Percentiles rank a stretch among this genome's conserved stretches.
Evolutionary conservation across 805 yeast species (phyloP).

Genomic region (Jamesozyma jinghongensis): DNA sequence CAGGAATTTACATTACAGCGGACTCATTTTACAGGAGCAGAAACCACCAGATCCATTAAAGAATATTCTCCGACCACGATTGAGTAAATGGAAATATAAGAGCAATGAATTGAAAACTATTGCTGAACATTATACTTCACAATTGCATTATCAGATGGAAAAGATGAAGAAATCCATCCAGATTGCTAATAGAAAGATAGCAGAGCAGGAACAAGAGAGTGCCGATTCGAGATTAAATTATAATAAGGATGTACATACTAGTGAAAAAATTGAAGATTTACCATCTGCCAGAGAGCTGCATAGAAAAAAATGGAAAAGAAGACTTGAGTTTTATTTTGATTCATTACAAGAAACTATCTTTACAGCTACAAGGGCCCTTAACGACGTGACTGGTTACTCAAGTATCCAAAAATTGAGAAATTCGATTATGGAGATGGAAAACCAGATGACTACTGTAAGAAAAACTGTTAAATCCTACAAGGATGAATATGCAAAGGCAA

Average conservation of each 20-base stretch:
- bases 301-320: conserved; percentile 36
- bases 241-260: conserved; percentile 30
- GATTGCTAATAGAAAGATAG: conserved; percentile 32
- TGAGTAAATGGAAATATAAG: background rate
- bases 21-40: background rate
- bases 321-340: conserved; percentile 41
- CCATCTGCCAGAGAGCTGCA: conserved; percentile 40
- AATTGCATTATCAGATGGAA: conserved; percentile 13
- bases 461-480: conserved; percentile 42
- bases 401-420: conserved; percentile 63
- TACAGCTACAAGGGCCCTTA: conserved; percentile 59
- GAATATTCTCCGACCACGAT: background rate
- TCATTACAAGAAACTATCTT: conserved; percentile 49
- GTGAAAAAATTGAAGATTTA: conserved; percentile 29
- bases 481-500: conserved; percentile 46
- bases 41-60: background rate
- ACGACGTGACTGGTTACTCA: conserved; percentile 88
- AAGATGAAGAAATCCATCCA: conserved; percentile 31
- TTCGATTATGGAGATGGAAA: conserved; percentile 50
- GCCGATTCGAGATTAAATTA: conserved; percentile 27
- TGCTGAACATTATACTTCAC: conserved; percentile 9
- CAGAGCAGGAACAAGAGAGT: conserved; percentile 31
- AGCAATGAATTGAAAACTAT: background rate
- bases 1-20: background rate
- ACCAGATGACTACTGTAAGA: conserved; percentile 40